These are phyloP conservation scores for Aegilops speltoides DNA, from an alignment of 176 grass and related monocot species.

Conservation along the genomic window DNA sequence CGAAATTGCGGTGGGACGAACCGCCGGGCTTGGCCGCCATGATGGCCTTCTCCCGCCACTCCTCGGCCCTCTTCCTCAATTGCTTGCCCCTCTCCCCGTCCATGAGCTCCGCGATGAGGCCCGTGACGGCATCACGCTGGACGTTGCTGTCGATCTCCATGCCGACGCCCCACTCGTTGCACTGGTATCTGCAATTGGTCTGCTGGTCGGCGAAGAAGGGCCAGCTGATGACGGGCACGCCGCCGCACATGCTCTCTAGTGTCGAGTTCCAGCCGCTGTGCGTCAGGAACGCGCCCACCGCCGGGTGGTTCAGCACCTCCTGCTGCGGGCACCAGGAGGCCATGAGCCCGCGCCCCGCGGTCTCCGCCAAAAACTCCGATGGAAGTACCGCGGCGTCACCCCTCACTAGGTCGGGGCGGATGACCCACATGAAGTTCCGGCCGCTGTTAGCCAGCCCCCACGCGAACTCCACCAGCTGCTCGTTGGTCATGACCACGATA, in stretches of 20 bases:
- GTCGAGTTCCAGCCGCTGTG: constrained; percentile 80
- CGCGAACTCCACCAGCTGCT: constrained; percentile 58
- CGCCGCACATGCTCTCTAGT: constrained; percentile 56
- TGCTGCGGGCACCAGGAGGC: constrained; percentile 77
- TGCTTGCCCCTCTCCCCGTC: background rate
- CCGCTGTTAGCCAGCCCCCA: constrained; percentile 69
- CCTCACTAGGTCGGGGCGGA: constrained; percentile 57
- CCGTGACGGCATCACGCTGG: constrained; percentile 43
- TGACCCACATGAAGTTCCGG: constrained; percentile 67
- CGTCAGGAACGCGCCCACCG: constrained; percentile 62
- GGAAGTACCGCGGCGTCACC: constrained; percentile 59
- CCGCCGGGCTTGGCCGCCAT: background rate
- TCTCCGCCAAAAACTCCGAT: constrained; percentile 46
- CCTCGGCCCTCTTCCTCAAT: background rate
- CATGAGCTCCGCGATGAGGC: constrained; percentile 43
- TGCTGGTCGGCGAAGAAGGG: constrained; percentile 59
- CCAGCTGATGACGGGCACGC: constrained; percentile 70
- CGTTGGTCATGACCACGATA: constrained; percentile 45
- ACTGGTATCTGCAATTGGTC: constrained; percentile 60
- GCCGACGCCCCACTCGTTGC: constrained; percentile 65
- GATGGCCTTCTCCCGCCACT: background rate
- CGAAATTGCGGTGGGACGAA: background rate
- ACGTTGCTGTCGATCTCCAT: constrained; percentile 72
- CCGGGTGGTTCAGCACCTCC: constrained; percentile 59
- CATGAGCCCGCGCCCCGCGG: constrained; percentile 48